Percentiles rank a stretch among this genome's conserved stretches.
Conservation (phyloP, 2,329 filamentous ascomycete genomes). For the Sarocladium kiliense region DNA sequence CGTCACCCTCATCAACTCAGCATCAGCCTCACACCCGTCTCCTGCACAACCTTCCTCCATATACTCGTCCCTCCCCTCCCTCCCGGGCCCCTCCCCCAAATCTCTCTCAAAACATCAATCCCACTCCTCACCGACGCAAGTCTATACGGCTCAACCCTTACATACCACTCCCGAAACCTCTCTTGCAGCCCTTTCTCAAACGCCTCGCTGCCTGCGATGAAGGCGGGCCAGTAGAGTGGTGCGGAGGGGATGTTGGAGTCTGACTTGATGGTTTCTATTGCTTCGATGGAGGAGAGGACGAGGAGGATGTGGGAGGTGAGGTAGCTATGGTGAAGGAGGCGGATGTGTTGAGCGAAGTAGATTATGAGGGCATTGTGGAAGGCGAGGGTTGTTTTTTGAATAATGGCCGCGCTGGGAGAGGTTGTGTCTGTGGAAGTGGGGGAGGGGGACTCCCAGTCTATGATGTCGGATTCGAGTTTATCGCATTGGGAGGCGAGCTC, state of each 20-base stretch:
- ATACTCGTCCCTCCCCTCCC: slow-evolving; percentile 6
- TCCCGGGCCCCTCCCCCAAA: slow-evolving; percentile 10
- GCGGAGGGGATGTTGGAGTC: slow-evolving; percentile 11
- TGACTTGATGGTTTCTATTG: slow-evolving; percentile 12
- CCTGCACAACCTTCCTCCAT: slow-evolving; percentile 6
- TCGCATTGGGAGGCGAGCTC: slow-evolving; percentile 8
- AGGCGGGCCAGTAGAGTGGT: slow-evolving; percentile 14
- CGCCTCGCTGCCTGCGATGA: slow-evolving; percentile 13
- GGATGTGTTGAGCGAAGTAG: slow-evolving; percentile 14
- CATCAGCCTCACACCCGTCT: slow-evolving; percentile 2
- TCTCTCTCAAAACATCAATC: slow-evolving; percentile 11
- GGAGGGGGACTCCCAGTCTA: slow-evolving; percentile 12
- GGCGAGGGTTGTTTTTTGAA: slow-evolving; percentile 12
- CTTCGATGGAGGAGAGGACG: slow-evolving; percentile 10
- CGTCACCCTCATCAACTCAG: not conserved
- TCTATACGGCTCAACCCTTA: slow-evolving; percentile 11
- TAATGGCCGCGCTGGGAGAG: slow-evolving; percentile 11
- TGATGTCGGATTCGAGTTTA: slow-evolving; percentile 10
- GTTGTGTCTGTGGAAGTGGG: not conserved
- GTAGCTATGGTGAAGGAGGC: slow-evolving; percentile 10
- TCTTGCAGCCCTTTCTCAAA: slow-evolving; percentile 10
- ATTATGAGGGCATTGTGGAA: slow-evolving; percentile 16
- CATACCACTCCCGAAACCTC: slow-evolving; percentile 14
- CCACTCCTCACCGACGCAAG: slow-evolving; percentile 13
- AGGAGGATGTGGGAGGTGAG: slow-evolving; percentile 7